Evolutionary conservation across 83 land plant genomes (phyloP).

Genomic region (Diphasiastrum complanatum): DNA sequence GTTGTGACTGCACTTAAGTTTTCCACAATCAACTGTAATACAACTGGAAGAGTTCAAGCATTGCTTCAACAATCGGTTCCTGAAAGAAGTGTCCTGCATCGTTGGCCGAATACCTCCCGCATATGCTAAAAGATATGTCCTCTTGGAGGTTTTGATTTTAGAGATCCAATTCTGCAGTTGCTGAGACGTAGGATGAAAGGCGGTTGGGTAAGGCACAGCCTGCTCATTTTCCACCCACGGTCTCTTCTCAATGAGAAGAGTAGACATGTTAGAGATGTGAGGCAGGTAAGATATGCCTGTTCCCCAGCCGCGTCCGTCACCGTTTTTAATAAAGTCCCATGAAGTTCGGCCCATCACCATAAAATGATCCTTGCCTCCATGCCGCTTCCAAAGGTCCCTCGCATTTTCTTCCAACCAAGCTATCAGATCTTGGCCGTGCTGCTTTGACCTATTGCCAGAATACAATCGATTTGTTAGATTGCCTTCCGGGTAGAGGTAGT

Average conservation of each 20-base stretch:
- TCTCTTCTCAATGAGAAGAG: constrained; percentile 39
- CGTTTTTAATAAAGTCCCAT: constrained; percentile 47
- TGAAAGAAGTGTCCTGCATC: constrained; percentile 33
- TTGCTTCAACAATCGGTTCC: constrained; percentile 42
- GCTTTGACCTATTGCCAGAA: constrained; percentile 14
- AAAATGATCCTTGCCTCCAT: constrained; percentile 55
- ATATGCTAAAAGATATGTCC: constrained; percentile 46
- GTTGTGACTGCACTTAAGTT: constrained; percentile 48
- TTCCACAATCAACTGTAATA: constrained; percentile 48
- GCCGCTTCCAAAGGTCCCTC: constrained; percentile 26
- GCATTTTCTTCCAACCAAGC: constrained; percentile 27
- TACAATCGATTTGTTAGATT: constrained; percentile 15
- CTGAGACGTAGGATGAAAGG: constrained; percentile 51
- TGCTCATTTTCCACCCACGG: constrained; percentile 58
- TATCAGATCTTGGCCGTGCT: constrained; percentile 42
- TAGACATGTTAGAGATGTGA: constrained; percentile 47
- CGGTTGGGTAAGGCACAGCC: constrained; percentile 68
- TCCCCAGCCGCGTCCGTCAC: constrained; percentile 46
- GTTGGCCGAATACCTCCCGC: constrained; percentile 52
- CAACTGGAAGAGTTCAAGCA: constrained; percentile 41
- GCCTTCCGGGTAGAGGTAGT: constrained; percentile 43
- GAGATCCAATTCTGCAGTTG: constrained; percentile 37
- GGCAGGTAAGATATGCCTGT: constrained; percentile 56
- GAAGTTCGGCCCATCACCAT: constrained; percentile 58
- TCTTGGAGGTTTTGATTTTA: constrained; percentile 33